A percentile compares a stretch with the other conserved stretches of the same genome.
phyloP scores from a whole-genome alignment of 2,329 filamentous ascomycete genomes.

The Paramyrothecium roridum region DNA sequence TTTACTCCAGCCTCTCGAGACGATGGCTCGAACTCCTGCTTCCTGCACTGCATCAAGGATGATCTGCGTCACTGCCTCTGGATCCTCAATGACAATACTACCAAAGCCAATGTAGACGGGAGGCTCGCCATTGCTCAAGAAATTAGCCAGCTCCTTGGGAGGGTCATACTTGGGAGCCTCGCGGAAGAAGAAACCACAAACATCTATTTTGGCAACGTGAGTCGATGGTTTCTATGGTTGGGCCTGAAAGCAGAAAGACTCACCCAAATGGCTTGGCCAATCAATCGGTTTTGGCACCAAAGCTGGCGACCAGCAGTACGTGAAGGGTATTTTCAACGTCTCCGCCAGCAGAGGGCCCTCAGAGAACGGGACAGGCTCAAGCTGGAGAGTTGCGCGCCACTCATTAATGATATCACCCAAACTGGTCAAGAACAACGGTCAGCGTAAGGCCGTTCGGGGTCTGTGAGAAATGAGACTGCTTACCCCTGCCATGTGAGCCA shows the following conservation, averaged over 20 bases:
- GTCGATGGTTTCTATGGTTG: neutral
- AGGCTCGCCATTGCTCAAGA: constrained; percentile 53
- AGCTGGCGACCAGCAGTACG: constrained; percentile 74
- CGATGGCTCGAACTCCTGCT: constrained; percentile 63
- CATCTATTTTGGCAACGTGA: constrained; percentile 41
- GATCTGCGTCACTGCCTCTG: constrained; percentile 60
- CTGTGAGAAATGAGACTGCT: too few species aligned
- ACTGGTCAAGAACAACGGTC: constrained; percentile 6
- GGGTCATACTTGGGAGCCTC: constrained; percentile 51
- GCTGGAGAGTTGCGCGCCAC: neutral
- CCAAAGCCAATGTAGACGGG: constrained; percentile 73
- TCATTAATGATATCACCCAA: constrained; percentile 65
- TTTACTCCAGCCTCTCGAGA: constrained; percentile 72
- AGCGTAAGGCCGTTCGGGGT: neutral
- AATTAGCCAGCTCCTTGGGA: constrained; percentile 51
- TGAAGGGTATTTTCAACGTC: constrained; percentile 66
- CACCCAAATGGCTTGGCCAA: constrained; percentile 60
- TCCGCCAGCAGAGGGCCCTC: constrained; percentile 71
- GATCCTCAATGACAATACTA: constrained; percentile 69
- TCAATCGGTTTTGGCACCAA: constrained; percentile 64
- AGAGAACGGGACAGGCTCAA: constrained; percentile 29
- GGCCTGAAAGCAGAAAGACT: neutral
- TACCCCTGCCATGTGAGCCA: constrained; percentile 69
- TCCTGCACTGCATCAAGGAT: constrained; percentile 63
- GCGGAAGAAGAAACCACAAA: constrained; percentile 63